Evolutionary conservation across 257 asterid species (phyloP).

Genomic region (Solanum chilense): DNA sequence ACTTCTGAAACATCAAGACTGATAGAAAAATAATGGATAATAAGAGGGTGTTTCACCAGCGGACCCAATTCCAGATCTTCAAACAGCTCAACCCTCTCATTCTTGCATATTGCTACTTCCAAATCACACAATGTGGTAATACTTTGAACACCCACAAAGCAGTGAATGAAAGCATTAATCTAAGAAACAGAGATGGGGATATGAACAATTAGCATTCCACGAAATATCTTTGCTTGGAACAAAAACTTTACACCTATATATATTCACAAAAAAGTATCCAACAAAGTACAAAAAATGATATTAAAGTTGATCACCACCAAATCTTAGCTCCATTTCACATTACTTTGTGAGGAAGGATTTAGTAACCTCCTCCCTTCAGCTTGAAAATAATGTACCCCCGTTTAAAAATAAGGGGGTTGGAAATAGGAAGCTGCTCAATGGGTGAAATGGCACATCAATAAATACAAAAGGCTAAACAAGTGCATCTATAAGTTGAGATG

Average conservation of each 20-base stretch:
- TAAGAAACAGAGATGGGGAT: conserved; percentile 9
- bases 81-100: conserved; percentile 60
- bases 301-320: neutral
- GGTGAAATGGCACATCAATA: neutral
- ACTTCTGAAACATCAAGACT: conserved; percentile 47
- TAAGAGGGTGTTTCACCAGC: conserved; percentile 70
- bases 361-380: neutral
- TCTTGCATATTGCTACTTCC: conserved; percentile 73
- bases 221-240: neutral
- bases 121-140: conserved; percentile 71
- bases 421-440: neutral
- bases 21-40: conserved; percentile 56
- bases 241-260: neutral
- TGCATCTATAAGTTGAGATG: neutral
- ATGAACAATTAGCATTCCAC: neutral
- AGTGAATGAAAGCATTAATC: conserved; percentile 83
- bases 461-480: neutral
- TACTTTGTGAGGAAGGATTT: neutral
- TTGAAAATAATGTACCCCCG: neutral
- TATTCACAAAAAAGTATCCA: neutral
- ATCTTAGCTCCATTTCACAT: neutral
- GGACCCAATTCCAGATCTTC: conserved; percentile 95
- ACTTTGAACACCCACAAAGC: conserved; percentile 81
- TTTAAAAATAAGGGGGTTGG: neutral
- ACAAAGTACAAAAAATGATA: neutral